phyloP scores from a whole-genome alignment of 2,329 filamentous ascomycete genomes.

The Ophiostoma pallidulum region DNA sequence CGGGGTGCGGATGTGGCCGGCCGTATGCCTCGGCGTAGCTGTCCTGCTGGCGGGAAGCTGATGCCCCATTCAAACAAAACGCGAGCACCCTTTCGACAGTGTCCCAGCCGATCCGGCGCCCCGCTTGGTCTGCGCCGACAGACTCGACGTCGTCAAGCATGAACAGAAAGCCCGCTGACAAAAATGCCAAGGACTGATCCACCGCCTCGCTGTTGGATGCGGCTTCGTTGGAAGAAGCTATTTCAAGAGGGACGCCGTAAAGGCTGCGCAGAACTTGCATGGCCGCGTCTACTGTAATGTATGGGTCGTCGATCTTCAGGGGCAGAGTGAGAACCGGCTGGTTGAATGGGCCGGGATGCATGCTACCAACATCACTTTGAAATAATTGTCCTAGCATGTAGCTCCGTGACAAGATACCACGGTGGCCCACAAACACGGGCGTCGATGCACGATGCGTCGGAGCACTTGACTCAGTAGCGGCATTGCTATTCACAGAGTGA shows the following conservation, averaged over 20 bases:
- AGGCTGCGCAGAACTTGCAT: conserved; percentile 15
- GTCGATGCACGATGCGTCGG: background rate
- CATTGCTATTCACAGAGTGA: background rate
- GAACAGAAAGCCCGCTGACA: conserved; percentile 15
- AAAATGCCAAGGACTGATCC: conserved; percentile 12
- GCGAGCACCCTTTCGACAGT: conserved; percentile 16
- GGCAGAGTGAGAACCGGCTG: conserved; percentile 6
- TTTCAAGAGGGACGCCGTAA: conserved; percentile 15
- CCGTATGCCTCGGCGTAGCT: conserved; percentile 14
- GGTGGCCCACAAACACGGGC: conserved; percentile 16
- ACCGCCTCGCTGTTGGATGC: conserved; percentile 5
- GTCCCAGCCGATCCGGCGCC: conserved; percentile 14
- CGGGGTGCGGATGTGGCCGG: conserved; percentile 18
- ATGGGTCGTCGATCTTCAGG: conserved; percentile 13
- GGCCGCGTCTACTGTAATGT: conserved; percentile 11
- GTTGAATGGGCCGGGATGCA: conserved; percentile 13
- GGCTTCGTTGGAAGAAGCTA: background rate
- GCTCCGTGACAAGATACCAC: conserved; percentile 16
- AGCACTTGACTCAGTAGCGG: background rate
- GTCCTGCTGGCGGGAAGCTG: conserved; percentile 21
- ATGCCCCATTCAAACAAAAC: conserved; percentile 21
- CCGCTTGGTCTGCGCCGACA: conserved; percentile 9
- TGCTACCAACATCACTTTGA: background rate
- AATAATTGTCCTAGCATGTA: conserved; percentile 13
- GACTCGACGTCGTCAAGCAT: conserved; percentile 15